These are phyloP conservation scores for Colletotrichum scovillei DNA, from an alignment of 2,329 filamentous ascomycete genomes.

Conservation along the genomic window DNA sequence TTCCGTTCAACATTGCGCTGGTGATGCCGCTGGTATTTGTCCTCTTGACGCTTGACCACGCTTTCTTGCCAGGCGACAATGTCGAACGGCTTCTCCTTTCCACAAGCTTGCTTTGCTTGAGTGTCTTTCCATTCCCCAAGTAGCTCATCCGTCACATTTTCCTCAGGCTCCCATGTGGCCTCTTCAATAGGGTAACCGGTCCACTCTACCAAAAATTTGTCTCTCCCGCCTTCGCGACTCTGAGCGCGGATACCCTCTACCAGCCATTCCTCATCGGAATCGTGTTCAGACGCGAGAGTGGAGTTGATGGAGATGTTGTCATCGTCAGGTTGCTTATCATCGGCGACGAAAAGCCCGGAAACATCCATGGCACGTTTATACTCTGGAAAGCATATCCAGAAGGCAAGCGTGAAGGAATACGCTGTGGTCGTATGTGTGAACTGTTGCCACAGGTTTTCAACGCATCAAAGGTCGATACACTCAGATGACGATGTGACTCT, in stretches of 20 bases:
- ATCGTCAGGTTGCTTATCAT: slow-evolving; percentile 22
- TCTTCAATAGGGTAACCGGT: slow-evolving; percentile 46
- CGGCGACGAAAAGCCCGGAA: slow-evolving; percentile 21
- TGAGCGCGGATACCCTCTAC: slow-evolving; percentile 57
- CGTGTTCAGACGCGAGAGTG: slow-evolving; percentile 45
- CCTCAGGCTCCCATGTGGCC: slow-evolving; percentile 63
- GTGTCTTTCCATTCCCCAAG: slow-evolving; percentile 55
- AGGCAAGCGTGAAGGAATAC: too few relatives aligned
- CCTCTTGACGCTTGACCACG: slow-evolving; percentile 30
- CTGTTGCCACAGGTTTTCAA: too few relatives aligned
- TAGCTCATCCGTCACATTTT: slow-evolving; percentile 54
- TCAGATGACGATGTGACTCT: not conserved
- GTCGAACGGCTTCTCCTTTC: slow-evolving; percentile 50
- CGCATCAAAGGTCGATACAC: not conserved
- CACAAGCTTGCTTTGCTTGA: slow-evolving; percentile 49
- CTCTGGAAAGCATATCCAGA: not conserved
- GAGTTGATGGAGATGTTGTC: slow-evolving; percentile 48
- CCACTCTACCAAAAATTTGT: slow-evolving; percentile 52
- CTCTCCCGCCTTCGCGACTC: slow-evolving; percentile 38
- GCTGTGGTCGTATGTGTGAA: not conserved
- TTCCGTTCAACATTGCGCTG: slow-evolving; percentile 29
- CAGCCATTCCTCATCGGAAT: slow-evolving; percentile 58
- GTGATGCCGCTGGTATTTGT: slow-evolving; percentile 13
- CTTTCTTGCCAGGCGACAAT: slow-evolving; percentile 44
- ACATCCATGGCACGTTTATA: slow-evolving; percentile 5